Percentiles rank a stretch among this genome's conserved stretches.
phyloP scores from a whole-genome alignment of 1,284 basidiomycete species.

The Tylopilus sp. region DNA sequence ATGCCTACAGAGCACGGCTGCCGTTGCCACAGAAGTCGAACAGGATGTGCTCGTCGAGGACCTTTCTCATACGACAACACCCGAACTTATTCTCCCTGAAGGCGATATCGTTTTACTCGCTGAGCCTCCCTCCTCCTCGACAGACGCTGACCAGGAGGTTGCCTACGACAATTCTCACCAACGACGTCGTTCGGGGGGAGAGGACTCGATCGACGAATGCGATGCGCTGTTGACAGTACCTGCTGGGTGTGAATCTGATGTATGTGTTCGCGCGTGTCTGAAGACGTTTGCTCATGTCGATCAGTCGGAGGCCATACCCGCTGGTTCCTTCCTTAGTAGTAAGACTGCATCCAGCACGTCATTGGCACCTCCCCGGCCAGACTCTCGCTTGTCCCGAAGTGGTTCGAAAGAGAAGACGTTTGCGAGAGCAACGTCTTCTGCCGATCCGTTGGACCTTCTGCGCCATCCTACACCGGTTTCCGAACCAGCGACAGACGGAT shows the following conservation, averaged over 20 bases:
- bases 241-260: slow-evolving; percentile 10
- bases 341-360: slow-evolving; percentile 20
- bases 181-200: slow-evolving; percentile 3
- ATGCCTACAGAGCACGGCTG: slow-evolving; percentile 3
- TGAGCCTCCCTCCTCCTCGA: not conserved
- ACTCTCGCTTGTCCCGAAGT: not conserved
- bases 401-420: not conserved
- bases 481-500: not conserved
- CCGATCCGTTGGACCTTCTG: not conserved
- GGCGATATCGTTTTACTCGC: not conserved
- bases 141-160: not conserved
- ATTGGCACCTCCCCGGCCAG: not conserved
- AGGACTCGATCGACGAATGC: slow-evolving; percentile 24
- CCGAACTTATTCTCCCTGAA: slow-evolving; percentile 25
- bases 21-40: no score
- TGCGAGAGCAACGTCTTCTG: not conserved
- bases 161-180: not conserved
- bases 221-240: slow-evolving; percentile 11
- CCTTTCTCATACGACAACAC: slow-evolving; percentile 2
- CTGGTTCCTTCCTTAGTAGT: slow-evolving; percentile 9
- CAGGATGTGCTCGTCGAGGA: not conserved
- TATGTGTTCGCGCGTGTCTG: not conserved
- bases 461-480: not conserved
- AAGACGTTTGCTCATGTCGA: slow-evolving; percentile 5
- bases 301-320: slow-evolving; percentile 5